phyloP scores from a whole-genome alignment of 768 basidiomycete species.

The Leucocoprinus sp. region DNA sequence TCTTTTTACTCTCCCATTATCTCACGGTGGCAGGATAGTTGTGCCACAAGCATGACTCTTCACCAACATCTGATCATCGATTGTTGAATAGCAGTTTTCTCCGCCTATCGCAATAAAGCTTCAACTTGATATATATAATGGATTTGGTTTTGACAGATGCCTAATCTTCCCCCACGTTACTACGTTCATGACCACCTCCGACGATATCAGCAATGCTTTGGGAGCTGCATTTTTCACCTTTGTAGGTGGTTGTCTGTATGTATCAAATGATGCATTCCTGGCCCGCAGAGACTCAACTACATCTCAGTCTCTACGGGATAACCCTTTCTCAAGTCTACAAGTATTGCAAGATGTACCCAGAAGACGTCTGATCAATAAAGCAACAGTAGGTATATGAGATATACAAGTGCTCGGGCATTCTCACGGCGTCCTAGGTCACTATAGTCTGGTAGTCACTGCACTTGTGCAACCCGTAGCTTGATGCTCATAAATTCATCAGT shows the following conservation, averaged over 20 bases:
- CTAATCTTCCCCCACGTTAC: not conserved
- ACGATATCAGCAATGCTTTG: not conserved
- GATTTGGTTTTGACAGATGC: not conserved
- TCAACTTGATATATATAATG: slow-evolving; percentile 5
- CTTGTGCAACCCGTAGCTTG: not conserved
- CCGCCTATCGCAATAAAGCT: not conserved
- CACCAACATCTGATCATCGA: too few species aligned
- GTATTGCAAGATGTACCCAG: slow-evolving; percentile 8
- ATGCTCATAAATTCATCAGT: not conserved
- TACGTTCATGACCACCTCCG: not conserved
- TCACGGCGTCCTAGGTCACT: not conserved
- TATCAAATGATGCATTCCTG: too few species aligned
- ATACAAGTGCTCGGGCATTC: not conserved
- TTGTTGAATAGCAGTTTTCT: too few species aligned
- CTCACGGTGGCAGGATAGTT: too few species aligned
- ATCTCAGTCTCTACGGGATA: slow-evolving; percentile 6
- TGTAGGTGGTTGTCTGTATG: slow-evolving; percentile 8
- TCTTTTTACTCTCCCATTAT: too few species aligned
- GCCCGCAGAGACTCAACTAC: not conserved
- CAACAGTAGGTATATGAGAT: not conserved
- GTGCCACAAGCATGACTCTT: too few species aligned
- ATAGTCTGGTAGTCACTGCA: slow-evolving; percentile 2
- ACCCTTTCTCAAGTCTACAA: slow-evolving; percentile 8
- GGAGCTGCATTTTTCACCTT: slow-evolving; percentile 11
- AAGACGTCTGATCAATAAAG: not conserved